A percentile compares a stretch with the other conserved stretches of the same genome.
Conservation (phyloP, 768 basidiomycete genomes). For the Symmetrospora coprosmae region DNA sequence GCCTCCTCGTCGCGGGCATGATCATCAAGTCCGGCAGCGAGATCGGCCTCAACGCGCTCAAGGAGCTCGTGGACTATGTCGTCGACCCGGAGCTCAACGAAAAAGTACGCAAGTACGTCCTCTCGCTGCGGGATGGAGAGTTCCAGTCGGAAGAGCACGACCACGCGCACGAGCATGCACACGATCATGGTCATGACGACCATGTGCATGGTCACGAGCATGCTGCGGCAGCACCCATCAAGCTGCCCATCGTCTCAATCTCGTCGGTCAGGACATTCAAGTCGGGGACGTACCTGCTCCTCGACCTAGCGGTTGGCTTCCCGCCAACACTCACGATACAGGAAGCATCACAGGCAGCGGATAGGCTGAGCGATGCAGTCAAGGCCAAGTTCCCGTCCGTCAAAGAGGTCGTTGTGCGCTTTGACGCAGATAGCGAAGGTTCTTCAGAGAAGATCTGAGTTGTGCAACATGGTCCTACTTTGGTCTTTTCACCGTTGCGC, state of each 20-base stretch:
- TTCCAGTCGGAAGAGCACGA: too few relatives aligned
- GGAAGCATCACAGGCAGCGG: conserved; percentile 11
- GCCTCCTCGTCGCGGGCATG: conserved; percentile 41
- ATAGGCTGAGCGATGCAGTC: conserved; percentile 6
- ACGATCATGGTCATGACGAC: not conserved
- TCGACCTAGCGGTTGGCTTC: conserved; percentile 56
- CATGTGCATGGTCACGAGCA: conserved; percentile 33
- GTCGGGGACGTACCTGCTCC: conserved; percentile 63
- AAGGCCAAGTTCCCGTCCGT: conserved; percentile 9
- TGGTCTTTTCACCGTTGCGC: too few relatives aligned
- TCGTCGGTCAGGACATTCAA: conserved; percentile 54
- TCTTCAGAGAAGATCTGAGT: too few relatives aligned
- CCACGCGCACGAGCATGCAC: not conserved
- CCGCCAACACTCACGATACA: not conserved
- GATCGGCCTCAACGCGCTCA: conserved; percentile 28
- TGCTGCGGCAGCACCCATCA: conserved; percentile 35
- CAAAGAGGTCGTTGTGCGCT: conserved; percentile 17
- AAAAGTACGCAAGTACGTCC: conserved; percentile 56
- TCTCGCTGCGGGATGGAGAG: conserved; percentile 44
- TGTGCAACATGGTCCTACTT: too few relatives aligned
- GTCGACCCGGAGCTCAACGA: conserved; percentile 79
- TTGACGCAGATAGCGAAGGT: conserved; percentile 21
- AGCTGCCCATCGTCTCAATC: conserved; percentile 28
- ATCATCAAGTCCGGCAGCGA: conserved; percentile 33
- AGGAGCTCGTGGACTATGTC: conserved; percentile 43